A percentile compares a stretch with the other conserved stretches of the same genome.
Conservation (phyloP, 108 stramenopile genomes). For the Conticribra weissflogii region DNA sequence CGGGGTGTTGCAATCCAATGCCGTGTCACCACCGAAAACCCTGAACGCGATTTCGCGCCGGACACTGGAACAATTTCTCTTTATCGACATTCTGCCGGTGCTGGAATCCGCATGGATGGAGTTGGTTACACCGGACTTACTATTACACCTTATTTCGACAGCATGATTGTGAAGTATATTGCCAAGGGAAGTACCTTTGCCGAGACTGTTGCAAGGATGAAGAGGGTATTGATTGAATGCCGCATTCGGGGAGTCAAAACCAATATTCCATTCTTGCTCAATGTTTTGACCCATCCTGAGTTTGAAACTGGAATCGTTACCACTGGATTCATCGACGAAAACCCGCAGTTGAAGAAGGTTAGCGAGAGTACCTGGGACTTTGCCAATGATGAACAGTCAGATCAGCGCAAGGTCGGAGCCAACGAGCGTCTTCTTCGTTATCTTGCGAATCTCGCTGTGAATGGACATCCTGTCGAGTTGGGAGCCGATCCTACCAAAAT, state of each 20-base stretch:
- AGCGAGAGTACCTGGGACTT: constrained; percentile 65
- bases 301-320: constrained; percentile 84
- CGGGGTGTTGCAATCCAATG: constrained; percentile 91
- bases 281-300: constrained; percentile 85
- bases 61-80: constrained; percentile 87
- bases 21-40: constrained; percentile 94
- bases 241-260: constrained; percentile 93
- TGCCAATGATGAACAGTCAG: constrained; percentile 66
- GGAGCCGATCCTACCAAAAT: constrained; percentile 81
- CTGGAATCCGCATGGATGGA: constrained; percentile 91
- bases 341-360: constrained; percentile 70
- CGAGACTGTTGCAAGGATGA: constrained; percentile 82
- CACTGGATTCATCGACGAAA: constrained; percentile 89
- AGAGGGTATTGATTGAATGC: constrained; percentile 87
- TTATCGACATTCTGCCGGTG: constrained; percentile 86
- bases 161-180: constrained; percentile 94
- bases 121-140: constrained; percentile 74
- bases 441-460: constrained; percentile 88
- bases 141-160: constrained; percentile 93
- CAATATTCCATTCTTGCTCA: constrained; percentile 82
- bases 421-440: constrained; percentile 78
- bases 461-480: constrained; percentile 87
- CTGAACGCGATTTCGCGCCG: constrained; percentile 82
- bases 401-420: constrained; percentile 61
- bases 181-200: constrained; percentile 67